Base-by-base conservation (phyloP, 2,329 filamentous ascomycete species). In the Venturia pyrina region DNA sequence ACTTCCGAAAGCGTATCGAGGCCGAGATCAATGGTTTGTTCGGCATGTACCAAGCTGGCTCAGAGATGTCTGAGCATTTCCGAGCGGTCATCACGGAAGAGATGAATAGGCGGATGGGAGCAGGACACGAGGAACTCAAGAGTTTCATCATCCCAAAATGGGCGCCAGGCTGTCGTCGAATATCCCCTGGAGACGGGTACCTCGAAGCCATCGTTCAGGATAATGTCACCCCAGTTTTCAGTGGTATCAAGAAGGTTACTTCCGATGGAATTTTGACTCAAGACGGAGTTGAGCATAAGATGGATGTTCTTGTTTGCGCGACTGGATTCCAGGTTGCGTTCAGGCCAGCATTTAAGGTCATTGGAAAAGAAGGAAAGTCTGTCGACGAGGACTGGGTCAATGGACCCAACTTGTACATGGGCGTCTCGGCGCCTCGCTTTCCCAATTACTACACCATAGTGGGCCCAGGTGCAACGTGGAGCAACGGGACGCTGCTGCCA, bases 351-450 rank as follows among this genome's bases (percentile, higher is more conserved):
- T 83, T 81, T 70, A 78, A 75, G 4, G 72, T 81, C 15, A 71
- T 76, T 11, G 59, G 57, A 8, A 40, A 37, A 15, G 48, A 46
- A 19, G 65, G 65, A 13, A 60, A 61, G 19, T 46, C 65, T 3
- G 21, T 67, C 21, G 21, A 60, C 10, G 65, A 67, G 21, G 63
- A 67, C 32, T 67, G 63, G 63, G 40, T n/a, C 19, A 5, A 66
- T 32, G 62, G 63, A n/a, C 46, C 50, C 11, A 65, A 66, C 32
- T n/a, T 65, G 0, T 91, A 90, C 69, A 76, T 89, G 7, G 87
- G 87, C 0, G 70, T 87, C 0, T 83, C 84, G 0, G 83, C 85
- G 0, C 87, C 87, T 0, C 83, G 82, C 0, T 89, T 89, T 68
- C 87, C 88, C 0, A 91, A 90, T 68, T 76, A 90, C 0, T 78